Evolutionary conservation across 495 filamentous ascomycete genomes (phyloP).

Genomic region (Terfezia claveryi): DNA sequence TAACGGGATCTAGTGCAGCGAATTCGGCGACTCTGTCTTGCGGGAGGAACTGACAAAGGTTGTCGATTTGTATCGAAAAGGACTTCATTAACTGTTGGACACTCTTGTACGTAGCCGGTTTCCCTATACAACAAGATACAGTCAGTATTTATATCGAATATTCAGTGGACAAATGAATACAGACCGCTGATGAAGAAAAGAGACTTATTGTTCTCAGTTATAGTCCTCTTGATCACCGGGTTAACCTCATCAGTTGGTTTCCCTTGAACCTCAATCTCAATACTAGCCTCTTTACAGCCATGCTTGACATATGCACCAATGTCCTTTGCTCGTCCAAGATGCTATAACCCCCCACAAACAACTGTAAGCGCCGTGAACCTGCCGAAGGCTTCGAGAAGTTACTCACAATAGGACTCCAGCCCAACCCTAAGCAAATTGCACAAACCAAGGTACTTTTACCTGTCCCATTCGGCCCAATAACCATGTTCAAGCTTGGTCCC

Average conservation of each 20-base stretch:
- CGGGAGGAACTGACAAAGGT: conserved; percentile 90
- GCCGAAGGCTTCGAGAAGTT: background rate
- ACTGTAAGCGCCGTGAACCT: background rate
- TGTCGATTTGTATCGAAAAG: conserved; percentile 84
- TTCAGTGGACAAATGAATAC: background rate
- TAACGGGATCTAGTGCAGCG: conserved; percentile 59
- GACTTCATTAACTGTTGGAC: conserved; percentile 41
- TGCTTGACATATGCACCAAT: conserved; percentile 86
- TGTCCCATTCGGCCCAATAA: conserved; percentile 94
- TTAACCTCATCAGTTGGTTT: conserved; percentile 33
- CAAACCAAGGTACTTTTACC: conserved; percentile 96
- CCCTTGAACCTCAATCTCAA: conserved; percentile 72
- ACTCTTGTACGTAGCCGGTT: conserved; percentile 27
- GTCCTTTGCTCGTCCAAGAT: conserved; percentile 72
- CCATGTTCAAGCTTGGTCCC: conserved; percentile 90
- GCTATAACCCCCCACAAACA: conserved; percentile 20
- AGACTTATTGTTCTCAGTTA: conserved; percentile 26
- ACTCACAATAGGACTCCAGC: conserved; percentile 48
- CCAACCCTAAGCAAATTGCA: conserved; percentile 84
- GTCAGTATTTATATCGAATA: background rate
- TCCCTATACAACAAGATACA: conserved; percentile 17
- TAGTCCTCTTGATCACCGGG: conserved; percentile 47
- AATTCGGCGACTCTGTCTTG: conserved; percentile 95
- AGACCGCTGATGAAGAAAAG: background rate
- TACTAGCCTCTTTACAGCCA: conserved; percentile 47